A percentile compares a stretch with the other conserved stretches of the same genome.
These are phyloP conservation scores for Polygonum maritimum DNA, from an alignment of 148 eudicot genomes.

Conservation along the genomic window DNA sequence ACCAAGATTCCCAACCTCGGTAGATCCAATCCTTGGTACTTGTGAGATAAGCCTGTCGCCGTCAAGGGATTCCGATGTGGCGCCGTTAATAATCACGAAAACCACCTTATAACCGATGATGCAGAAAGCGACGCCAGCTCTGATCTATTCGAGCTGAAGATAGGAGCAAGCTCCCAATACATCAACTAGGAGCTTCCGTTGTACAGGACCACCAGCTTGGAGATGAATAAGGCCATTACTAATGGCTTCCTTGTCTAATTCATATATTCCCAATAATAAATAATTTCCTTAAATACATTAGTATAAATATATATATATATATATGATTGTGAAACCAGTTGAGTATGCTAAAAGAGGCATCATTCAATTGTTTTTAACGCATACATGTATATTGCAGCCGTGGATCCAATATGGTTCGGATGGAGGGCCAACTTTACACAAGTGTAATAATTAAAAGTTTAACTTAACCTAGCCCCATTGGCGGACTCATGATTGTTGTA, in stretches of 20 bases:
- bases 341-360: background rate
- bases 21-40: background rate
- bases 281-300: too few relatives aligned
- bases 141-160: slow-evolving; percentile 66
- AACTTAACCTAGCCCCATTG: too few relatives aligned
- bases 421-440: too few relatives aligned
- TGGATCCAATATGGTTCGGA: too few relatives aligned
- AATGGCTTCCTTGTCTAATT: slow-evolving; percentile 19
- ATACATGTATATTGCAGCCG: background rate
- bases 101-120: background rate
- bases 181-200: slow-evolving; percentile 60
- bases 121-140: slow-evolving; percentile 56
- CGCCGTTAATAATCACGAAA: background rate
- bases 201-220: slow-evolving; percentile 53
- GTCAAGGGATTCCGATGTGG: background rate
- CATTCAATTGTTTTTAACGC: background rate
- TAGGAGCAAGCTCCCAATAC: slow-evolving; percentile 30
- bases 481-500: too few relatives aligned
- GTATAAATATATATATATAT: too few relatives aligned
- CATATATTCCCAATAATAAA: too few relatives aligned
- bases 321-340: background rate
- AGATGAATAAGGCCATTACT: slow-evolving; percentile 28
- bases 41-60: background rate
- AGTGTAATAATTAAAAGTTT: too few relatives aligned
- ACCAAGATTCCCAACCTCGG: background rate